phyloP scores from a whole-genome alignment of 768 basidiomycete genomes.

The Psilocybe sp. region DNA sequence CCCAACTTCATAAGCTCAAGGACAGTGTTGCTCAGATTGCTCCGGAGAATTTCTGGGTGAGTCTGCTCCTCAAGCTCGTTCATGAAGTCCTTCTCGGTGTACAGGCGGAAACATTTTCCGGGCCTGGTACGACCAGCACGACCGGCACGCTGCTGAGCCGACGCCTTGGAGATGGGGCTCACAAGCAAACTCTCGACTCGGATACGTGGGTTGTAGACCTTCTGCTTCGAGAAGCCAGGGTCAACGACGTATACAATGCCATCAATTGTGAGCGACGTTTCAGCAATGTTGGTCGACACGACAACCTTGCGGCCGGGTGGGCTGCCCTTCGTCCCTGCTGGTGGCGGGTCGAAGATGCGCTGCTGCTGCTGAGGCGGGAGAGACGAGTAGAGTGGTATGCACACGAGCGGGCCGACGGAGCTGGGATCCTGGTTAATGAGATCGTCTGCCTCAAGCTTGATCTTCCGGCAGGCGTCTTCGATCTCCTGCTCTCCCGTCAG shows the following conservation, averaged over 20 bases:
- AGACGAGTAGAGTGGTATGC: constrained; percentile 93
- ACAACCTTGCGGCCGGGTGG: constrained; percentile 92
- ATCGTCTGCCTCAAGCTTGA: constrained; percentile 88
- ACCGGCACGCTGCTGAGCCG: constrained; percentile 93
- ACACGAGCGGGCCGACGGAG: constrained; percentile 80
- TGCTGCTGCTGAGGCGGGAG: constrained; percentile 95
- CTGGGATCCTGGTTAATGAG: constrained; percentile 67
- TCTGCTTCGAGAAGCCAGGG: constrained; percentile 96
- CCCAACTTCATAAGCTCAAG: constrained; percentile 93
- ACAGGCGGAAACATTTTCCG: constrained; percentile 95
- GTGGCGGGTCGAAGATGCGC: constrained; percentile 91
- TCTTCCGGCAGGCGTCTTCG: constrained; percentile 92
- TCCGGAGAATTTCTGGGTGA: constrained; percentile 91
- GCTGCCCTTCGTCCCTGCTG: constrained; percentile 54
- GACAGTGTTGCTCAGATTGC: constrained; percentile 91
- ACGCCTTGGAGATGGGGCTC: constrained; percentile 94
- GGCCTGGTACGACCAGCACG: constrained; percentile 95
- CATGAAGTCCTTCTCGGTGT: constrained; percentile 97
- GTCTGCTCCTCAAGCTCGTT: constrained; percentile 95
- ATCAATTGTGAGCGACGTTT: constrained; percentile 96
- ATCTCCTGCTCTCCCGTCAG: constrained; percentile 98
- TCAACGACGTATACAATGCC: constrained; percentile 99
- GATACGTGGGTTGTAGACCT: constrained; percentile 96
- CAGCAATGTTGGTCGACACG: constrained; percentile 95
- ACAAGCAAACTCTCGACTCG: constrained; percentile 93